Percentiles rank a stretch among this genome's conserved stretches.
Conservation (phyloP, 2,329 filamentous ascomycete species). For the Eurotiales sp. region DNA sequence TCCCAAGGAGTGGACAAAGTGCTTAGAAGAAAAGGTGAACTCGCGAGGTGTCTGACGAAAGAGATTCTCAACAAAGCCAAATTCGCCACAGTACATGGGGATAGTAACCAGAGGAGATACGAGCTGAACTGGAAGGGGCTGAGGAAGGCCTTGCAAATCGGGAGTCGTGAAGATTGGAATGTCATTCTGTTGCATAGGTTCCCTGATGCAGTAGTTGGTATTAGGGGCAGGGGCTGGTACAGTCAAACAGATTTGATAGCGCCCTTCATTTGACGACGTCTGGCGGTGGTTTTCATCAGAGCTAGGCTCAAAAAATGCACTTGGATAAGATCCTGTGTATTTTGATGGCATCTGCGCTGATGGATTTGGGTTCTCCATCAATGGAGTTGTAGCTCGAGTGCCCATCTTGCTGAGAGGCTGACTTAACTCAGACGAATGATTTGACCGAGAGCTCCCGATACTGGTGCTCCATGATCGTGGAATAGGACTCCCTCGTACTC, state of each 20-base stretch:
- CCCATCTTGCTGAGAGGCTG: conserved; percentile 1
- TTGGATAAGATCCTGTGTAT: not conserved
- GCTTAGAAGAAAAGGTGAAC: conserved; percentile 14
- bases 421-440: conserved; percentile 4
- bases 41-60: conserved; percentile 9
- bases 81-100: conserved; percentile 24
- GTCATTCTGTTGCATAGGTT: not conserved
- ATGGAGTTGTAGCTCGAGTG: not conserved
- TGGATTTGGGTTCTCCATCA: conserved; percentile 2
- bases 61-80: conserved; percentile 8
- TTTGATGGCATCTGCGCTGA: not conserved
- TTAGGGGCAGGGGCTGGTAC: not conserved
- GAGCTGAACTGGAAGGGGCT: not conserved
- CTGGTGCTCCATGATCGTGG: conserved; percentile 5
- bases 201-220: not conserved
- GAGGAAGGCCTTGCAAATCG: not conserved
- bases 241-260: not conserved
- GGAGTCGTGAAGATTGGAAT: not conserved
- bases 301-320: not conserved
- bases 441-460: not conserved
- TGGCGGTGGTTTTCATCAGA: not conserved
- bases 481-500: conserved; percentile 9
- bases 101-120: conserved; percentile 25
- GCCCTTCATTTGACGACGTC: not conserved
- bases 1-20: conserved; percentile 20